These are phyloP conservation scores for Pseudomicrostroma phylloplanum DNA, from an alignment of 1,284 basidiomycete species.

Conservation along the genomic window DNA sequence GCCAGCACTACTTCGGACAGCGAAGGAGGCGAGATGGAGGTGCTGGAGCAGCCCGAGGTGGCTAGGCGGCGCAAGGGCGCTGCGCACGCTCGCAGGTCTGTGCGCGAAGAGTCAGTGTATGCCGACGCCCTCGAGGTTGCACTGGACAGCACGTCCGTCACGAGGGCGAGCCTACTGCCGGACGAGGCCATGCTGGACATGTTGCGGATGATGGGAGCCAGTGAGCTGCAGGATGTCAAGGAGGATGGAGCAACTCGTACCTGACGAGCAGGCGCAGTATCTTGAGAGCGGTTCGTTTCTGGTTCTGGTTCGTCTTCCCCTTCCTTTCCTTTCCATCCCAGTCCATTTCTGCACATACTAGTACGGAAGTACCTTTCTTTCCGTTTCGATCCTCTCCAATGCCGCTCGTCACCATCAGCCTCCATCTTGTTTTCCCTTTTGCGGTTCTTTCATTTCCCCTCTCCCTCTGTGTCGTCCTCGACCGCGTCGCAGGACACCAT, in stretches of 20 bases:
- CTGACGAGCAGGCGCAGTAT: not conserved
- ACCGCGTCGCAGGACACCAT: not conserved
- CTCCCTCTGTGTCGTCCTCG: not conserved
- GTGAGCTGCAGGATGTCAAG: not conserved
- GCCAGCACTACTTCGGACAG: not conserved
- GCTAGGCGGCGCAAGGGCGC: not conserved
- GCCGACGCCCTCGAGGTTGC: not conserved
- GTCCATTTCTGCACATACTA: not conserved
- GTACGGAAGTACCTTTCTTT: not conserved
- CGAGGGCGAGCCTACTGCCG: not conserved
- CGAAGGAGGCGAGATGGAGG: too few relatives aligned
- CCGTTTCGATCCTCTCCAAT: not conserved
- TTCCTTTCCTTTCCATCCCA: not conserved
- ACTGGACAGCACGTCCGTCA: not conserved
- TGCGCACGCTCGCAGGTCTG: not conserved
- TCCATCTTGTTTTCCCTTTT: not conserved
- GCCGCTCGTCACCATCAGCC: not conserved
- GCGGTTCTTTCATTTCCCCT: not conserved
- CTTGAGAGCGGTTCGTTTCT: not conserved
- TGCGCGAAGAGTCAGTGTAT: not conserved
- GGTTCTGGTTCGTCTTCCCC: not conserved
- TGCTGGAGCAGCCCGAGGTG: not conserved
- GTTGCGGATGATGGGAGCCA: not conserved
- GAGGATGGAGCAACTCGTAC: not conserved
- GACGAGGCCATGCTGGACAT: slow-evolving; percentile 7